Evolutionary conservation across 768 basidiomycete species (phyloP).

Genomic region (Tylopilus felleus): DNA sequence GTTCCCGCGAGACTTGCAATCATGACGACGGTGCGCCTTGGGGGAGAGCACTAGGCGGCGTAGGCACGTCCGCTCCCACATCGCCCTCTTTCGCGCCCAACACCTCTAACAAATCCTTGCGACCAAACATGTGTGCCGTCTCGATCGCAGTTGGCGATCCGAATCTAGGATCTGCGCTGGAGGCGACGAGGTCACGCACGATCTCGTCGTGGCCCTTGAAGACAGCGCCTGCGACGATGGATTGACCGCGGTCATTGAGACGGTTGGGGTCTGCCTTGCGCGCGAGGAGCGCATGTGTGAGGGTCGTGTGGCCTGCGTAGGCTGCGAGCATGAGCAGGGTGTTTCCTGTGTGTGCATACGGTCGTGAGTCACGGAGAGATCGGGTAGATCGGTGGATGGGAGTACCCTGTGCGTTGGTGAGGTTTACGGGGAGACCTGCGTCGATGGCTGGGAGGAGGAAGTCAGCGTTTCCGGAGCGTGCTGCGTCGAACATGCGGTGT

Average conservation of each 20-base stretch:
- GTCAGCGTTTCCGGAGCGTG: slow-evolving; percentile 52
- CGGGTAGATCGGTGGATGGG: no score
- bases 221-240: slow-evolving; percentile 72
- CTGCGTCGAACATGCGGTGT: slow-evolving; percentile 72
- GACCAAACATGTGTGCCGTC: slow-evolving; percentile 64
- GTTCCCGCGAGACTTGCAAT: not conserved
- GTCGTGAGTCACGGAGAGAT: not conserved
- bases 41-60: slow-evolving; percentile 17
- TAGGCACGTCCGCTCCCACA: slow-evolving; percentile 30
- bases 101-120: slow-evolving; percentile 50
- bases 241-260: slow-evolving; percentile 68
- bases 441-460: slow-evolving; percentile 59
- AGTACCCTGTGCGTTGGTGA: slow-evolving; percentile 68
- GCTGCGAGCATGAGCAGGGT: slow-evolving; percentile 77
- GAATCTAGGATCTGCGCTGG: slow-evolving; percentile 58
- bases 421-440: slow-evolving; percentile 65
- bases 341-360: slow-evolving; percentile 47
- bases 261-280: slow-evolving; percentile 64
- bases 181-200: slow-evolving; percentile 49
- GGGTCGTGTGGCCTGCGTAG: slow-evolving; percentile 61
- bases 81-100: slow-evolving; percentile 62
- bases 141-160: slow-evolving; percentile 55
- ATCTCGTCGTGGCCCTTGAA: slow-evolving; percentile 71
- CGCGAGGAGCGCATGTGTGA: slow-evolving; percentile 50
- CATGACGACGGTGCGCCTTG: not conserved